Base-by-base conservation (phyloP, 148 eudicot species). In the Talinum fruticosum region DNA sequence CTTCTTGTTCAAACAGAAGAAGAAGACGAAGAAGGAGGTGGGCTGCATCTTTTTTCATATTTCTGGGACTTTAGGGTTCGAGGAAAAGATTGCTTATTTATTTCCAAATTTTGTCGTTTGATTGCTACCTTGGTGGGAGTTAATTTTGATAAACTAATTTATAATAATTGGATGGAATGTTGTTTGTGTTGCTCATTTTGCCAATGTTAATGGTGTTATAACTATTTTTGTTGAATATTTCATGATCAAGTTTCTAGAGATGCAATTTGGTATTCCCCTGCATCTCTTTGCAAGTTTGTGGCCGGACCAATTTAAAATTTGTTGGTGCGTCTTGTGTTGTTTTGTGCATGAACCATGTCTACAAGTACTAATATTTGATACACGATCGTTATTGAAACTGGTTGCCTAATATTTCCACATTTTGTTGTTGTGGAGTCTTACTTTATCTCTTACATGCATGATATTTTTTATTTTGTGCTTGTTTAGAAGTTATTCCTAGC, bases 1-100 rank as follows among this genome's bases (percentile, higher is more conserved):
- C 97, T 85, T 15, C 69, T 87, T 78, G 36, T 87, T 62, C 79
- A 83, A 4, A 35, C 80, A 10, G 66, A 84, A 66, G 91, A 84
- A 66, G 91, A 88, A 85, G 93, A 91, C 37, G 75, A 54, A 53
- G 35, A 45, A 44, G 59, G 23, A 44, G 74, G 79, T 65, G 65
- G 65, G n/a, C 12, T 62, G 53, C 14, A 26, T 26, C 4, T 3
- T 14, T 45, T 26, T 30, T 14, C 15, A 51, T 49, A 21, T 51
- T 19, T 37, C 33, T n/a, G 30, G 6, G 36, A 41, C 19, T 73
- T 26, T 32, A 12, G 30, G 13, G 10, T 26, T 57, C n/a, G n/a
- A 1, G 62, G 18, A 33, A 10, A 62, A 62, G 16, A 10, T 62
- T 62, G 8, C 10, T n/a, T 62, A 26, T 28, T 24, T 62, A 19